Conservation (phyloP, 2,329 filamentous ascomycete species). For the Chalaropsis ovoidea region DNA sequence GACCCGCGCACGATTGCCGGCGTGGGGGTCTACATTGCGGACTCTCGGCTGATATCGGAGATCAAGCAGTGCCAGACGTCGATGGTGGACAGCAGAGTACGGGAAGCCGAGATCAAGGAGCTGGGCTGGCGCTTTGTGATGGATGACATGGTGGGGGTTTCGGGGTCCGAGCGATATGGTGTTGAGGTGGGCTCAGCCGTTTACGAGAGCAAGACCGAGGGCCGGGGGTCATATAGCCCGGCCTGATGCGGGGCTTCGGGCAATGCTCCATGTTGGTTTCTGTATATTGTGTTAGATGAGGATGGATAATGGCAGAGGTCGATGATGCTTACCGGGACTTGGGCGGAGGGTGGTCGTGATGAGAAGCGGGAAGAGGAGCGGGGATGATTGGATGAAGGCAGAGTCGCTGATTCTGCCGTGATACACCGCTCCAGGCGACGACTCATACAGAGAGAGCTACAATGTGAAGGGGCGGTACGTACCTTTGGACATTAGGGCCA, state of each 20-base stretch:
- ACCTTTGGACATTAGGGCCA: no score
- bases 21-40: conserved; percentile 19
- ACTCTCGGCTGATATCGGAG: conserved; percentile 17
- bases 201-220: conserved; percentile 3
- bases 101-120: conserved; percentile 1
- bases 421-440: no score
- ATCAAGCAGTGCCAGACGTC: conserved; percentile 14
- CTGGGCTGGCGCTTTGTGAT: conserved; percentile 14
- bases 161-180: conserved; percentile 14
- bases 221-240: neutral
- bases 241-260: neutral
- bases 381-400: no score
- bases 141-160: conserved; percentile 17
- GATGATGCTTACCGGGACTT: no score
- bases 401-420: no score
- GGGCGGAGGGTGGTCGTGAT: no score
- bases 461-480: no score
- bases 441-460: no score
- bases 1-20: conserved; percentile 24
- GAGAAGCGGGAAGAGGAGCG: no score
- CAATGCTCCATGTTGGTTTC: no score
- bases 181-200: conserved; percentile 18
- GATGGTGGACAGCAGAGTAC: conserved; percentile 17
- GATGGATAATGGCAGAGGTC: no score
- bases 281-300: no score